Evolutionary conservation across 1,284 basidiomycete species (phyloP).

Genomic region (Laetiporus sulphureus): DNA sequence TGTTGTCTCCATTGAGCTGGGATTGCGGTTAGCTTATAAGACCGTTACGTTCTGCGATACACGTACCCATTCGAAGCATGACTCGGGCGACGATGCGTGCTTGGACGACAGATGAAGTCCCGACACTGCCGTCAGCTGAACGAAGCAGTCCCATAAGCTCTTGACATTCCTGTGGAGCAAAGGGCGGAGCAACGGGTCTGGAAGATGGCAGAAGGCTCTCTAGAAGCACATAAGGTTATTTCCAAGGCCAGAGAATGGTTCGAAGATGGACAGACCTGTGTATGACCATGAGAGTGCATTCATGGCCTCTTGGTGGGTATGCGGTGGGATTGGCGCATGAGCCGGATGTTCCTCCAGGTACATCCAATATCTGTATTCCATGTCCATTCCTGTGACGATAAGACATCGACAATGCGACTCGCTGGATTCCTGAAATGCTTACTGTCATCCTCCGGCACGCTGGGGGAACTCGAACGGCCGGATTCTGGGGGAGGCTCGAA

Average conservation of each 20-base stretch:
- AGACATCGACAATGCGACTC: slow-evolving; percentile 8
- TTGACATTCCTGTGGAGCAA: slow-evolving; percentile 66
- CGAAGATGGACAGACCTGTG: slow-evolving; percentile 41
- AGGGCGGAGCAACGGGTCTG: slow-evolving; percentile 49
- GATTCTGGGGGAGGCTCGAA: slow-evolving; percentile 32
- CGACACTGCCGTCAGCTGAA: slow-evolving; percentile 37
- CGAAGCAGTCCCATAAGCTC: slow-evolving; percentile 58
- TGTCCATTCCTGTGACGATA: slow-evolving; percentile 44
- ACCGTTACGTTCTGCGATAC: neutral
- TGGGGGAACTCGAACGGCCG: slow-evolving; percentile 12
- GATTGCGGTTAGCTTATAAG: neutral
- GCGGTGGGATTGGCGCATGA: slow-evolving; percentile 45
- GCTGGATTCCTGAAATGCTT: slow-evolving; percentile 23
- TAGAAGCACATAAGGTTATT: slow-evolving; percentile 16
- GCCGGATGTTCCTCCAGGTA: slow-evolving; percentile 72
- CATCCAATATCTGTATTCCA: slow-evolving; percentile 70
- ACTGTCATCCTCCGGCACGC: slow-evolving; percentile 43
- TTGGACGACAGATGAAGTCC: slow-evolving; percentile 40
- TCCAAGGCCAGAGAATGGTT: neutral
- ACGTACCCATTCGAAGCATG: slow-evolving; percentile 56
- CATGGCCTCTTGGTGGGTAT: slow-evolving; percentile 55
- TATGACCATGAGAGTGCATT: slow-evolving; percentile 71
- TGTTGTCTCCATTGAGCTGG: slow-evolving; percentile 70
- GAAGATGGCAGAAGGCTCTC: slow-evolving; percentile 61
- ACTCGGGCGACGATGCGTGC: slow-evolving; percentile 64